Conservation (phyloP, 2,329 filamentous ascomycete species). For the Penicillium sp. region DNA sequence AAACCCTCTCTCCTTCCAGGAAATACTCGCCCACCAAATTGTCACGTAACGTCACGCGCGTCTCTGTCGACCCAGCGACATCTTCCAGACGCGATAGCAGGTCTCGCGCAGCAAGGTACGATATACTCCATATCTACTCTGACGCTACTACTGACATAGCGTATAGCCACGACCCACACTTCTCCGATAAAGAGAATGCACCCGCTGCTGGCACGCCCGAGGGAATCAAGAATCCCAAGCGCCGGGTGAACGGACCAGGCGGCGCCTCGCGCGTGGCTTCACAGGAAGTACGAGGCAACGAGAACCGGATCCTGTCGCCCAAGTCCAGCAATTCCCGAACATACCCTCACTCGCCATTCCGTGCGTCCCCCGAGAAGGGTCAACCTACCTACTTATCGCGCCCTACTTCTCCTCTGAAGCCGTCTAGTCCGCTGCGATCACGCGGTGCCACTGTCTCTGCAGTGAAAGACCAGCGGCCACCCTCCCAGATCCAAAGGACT, state of each 20-base stretch:
- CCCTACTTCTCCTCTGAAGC: slow-evolving; percentile 62
- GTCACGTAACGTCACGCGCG: slow-evolving; percentile 28
- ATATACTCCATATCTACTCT: slow-evolving; percentile 5
- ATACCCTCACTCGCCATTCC: slow-evolving; percentile 55
- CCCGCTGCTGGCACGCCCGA: slow-evolving; percentile 36
- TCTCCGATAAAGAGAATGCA: slow-evolving; percentile 73
- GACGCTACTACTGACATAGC: background rate
- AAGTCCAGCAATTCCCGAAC: slow-evolving; percentile 76
- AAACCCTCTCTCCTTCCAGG: slow-evolving; percentile 32
- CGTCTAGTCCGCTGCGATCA: slow-evolving; percentile 40
- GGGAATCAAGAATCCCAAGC: slow-evolving; percentile 66
- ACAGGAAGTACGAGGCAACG: slow-evolving; percentile 45
- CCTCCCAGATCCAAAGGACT: slow-evolving; percentile 32
- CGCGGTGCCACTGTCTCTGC: slow-evolving; percentile 27
- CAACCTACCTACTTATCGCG: slow-evolving; percentile 55
- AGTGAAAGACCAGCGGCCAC: slow-evolving; percentile 27
- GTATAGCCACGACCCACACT: slow-evolving; percentile 59
- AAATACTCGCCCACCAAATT: slow-evolving; percentile 30
- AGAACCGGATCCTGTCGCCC: slow-evolving; percentile 68
- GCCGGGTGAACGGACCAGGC: slow-evolving; percentile 48
- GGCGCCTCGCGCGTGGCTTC: slow-evolving; percentile 42
- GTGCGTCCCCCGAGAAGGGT: slow-evolving; percentile 41
- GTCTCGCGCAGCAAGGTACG: slow-evolving; percentile 34
- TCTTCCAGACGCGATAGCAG: slow-evolving; percentile 30
- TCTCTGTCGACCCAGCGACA: slow-evolving; percentile 32